Conservation (phyloP, 441 rosid genomes). For the Croton laevigatus region DNA sequence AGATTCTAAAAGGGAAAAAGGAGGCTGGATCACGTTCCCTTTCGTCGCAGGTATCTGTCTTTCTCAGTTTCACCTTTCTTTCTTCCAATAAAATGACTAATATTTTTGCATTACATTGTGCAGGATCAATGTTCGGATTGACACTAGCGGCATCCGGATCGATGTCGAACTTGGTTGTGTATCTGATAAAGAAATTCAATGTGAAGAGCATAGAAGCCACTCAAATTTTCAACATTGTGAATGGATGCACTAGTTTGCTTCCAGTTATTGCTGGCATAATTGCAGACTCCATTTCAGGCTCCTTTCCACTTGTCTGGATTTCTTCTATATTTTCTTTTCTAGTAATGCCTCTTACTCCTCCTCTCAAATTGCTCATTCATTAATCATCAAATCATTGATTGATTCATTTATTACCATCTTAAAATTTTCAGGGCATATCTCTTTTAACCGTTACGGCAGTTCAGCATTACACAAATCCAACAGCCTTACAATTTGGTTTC, state of each 20-base stretch:
- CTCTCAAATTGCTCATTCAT: not conserved
- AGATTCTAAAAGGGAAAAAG: constrained; percentile 13
- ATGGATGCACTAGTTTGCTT: constrained; percentile 18
- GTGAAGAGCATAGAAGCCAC: constrained; percentile 29
- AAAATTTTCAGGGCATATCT: too few relatives aligned
- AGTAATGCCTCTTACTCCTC: constrained; percentile 8
- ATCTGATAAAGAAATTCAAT: constrained; percentile 25
- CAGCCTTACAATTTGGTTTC: constrained; percentile 29
- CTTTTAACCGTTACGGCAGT: not conserved
- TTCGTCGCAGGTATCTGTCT: constrained; percentile 27
- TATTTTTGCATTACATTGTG: not conserved
- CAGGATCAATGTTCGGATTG: constrained; percentile 22
- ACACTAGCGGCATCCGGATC: constrained; percentile 23
- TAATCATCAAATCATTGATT: not conserved
- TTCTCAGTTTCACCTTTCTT: not conserved
- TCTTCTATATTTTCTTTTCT: constrained; percentile 24
- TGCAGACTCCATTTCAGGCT: constrained; percentile 30
- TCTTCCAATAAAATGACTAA: too few relatives aligned
- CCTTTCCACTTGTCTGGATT: constrained; percentile 15
- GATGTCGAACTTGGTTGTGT: constrained; percentile 27
- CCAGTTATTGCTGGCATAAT: constrained; percentile 25
- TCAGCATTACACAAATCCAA: constrained; percentile 23
- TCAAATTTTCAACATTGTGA: constrained; percentile 24
- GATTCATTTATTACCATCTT: too few relatives aligned
- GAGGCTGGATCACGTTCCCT: constrained; percentile 44